Evolutionary conservation across 2,329 filamentous ascomycete genomes (phyloP).

Genomic region (Colletotrichum tropicicola): DNA sequence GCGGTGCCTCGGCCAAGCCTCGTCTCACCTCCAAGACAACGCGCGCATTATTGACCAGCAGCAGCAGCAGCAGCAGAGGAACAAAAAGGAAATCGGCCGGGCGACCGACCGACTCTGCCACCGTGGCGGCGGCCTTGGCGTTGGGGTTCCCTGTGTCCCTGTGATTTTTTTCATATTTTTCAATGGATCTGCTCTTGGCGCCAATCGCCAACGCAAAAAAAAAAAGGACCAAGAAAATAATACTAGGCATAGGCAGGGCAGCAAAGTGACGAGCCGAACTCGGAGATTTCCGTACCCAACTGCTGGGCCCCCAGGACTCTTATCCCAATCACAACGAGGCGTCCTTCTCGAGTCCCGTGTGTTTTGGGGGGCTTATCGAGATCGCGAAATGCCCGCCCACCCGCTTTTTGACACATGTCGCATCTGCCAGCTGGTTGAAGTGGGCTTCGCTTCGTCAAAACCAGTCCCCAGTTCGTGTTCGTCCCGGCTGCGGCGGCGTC

Average conservation of each 20-base stretch:
- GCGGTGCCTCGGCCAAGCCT: constrained; percentile 19
- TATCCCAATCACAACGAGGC: not conserved
- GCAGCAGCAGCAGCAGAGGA: no score
- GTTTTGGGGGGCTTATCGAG: not conserved
- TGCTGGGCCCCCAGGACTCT: not conserved
- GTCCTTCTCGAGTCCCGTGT: no score
- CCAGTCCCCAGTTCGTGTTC: no score
- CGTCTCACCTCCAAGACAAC: no score
- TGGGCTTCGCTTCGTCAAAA: no score
- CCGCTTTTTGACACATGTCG: no score
- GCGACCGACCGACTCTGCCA: constrained; percentile 7
- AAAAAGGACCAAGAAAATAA: not conserved
- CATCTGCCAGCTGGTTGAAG: no score
- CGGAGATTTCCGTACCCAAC: not conserved
- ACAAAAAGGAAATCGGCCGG: not conserved
- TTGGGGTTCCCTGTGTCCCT: constrained; percentile 14
- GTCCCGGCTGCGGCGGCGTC: no score
- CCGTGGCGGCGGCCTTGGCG: not conserved
- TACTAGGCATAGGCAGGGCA: not conserved
- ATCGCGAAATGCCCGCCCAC: no score
- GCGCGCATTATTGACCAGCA: no score
- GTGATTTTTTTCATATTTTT: not conserved
- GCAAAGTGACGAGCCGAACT: not conserved
- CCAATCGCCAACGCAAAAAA: not conserved
- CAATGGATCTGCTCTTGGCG: not conserved